Evolutionary conservation across 805 yeast species (phyloP), one percentile per base, ranked within the genome.

Genomic region (Saturnispora besseyi): DNA sequence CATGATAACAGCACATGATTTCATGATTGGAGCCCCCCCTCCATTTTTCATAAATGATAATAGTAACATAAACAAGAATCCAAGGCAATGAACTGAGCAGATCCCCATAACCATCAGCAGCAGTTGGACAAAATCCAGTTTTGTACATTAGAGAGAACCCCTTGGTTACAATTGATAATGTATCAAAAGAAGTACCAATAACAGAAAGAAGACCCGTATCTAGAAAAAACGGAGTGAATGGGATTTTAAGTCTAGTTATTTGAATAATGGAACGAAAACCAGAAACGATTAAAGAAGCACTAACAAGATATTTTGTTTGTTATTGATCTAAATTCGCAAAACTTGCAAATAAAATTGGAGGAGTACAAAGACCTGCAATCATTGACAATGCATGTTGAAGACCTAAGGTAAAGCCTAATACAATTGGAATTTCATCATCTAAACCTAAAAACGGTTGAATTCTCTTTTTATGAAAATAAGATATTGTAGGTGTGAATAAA

Each of bases 21-120:
- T 87, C 93, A 89, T 85, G 60, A 89, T 84, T 49, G 97, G 97
- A 21, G 96, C 80, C 28, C 97, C 97, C 76, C 28, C 97, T 96
- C 76, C 84, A 89, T 63, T 80, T 79, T 66, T 90, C 96, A 60
- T 84, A 77, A 31, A 87, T 49, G 50, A 89, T 74, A 60, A 90
- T 87, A 5, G 87, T 71, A 28, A 79, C 74, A 61, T 78, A 86
- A 10, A 88, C 96, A 33, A 83, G 73, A 89, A 88, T 4, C 96
- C 96, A 31, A 89, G 74, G 44, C 96, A 56, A 90, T 68, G 60
- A 83, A 89, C 60, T 82, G 77, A 11, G 96, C 96, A 13, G 91
- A 79, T 5, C 96, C 96, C 88, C 97, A 62, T 87, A 90, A 1
- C 95, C 97, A 52, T 79, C 83, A 3, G 74, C 73, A 32, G 69